Evolutionary conservation across 2,329 filamentous ascomycete genomes (phyloP), one percentile per base, ranked within the genome.

Genomic region (Talaromyces sp.): DNA sequence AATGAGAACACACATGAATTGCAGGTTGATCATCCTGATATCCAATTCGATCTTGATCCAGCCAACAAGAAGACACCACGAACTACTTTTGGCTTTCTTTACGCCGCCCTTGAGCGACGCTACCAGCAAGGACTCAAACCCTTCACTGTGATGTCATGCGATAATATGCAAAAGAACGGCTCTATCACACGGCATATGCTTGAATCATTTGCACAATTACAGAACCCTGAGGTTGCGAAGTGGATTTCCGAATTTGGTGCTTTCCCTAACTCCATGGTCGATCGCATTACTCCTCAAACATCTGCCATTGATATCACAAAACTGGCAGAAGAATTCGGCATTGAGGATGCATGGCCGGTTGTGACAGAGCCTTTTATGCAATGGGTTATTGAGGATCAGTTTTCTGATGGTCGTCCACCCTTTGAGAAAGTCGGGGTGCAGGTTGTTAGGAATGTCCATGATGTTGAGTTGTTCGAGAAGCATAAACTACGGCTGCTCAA

Each of bases 101-200:
- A 82, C 69, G 82, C 81, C 27, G 83, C 82, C 11, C 75, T 84
- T 64, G 81, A 75, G 16, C 75, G 78, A 60, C 83, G 83, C 59
- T 75, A 80, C 70, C 69, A 74, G 63, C 73, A 77, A 54, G 82
- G 82, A 3, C 78, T 83, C 57, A 81, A 79, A 72, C 83, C 83
- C 52, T 85, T 85, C 73, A 85, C 83, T 67, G 82, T 85, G 35
- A 70, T 85, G 70, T 85, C 83, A 3, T 85, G 83, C 71, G 83
- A 85, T 72, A 85, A 85, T 75, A 85, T 85, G 82, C 82, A 84
- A 76, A 83, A 83, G 77, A 85, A 85, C 72, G 83, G 83, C 62
- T 75, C 79, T 72, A 84, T 85, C 73, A 82, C 82, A 6, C 81
- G 82, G 41, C 70, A 77, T 72, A 85, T 85, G 83, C 81, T 85